Evolutionary conservation across 78 protist genomes (phyloP).

Genomic region (Dictyostelium capitatum): DNA sequence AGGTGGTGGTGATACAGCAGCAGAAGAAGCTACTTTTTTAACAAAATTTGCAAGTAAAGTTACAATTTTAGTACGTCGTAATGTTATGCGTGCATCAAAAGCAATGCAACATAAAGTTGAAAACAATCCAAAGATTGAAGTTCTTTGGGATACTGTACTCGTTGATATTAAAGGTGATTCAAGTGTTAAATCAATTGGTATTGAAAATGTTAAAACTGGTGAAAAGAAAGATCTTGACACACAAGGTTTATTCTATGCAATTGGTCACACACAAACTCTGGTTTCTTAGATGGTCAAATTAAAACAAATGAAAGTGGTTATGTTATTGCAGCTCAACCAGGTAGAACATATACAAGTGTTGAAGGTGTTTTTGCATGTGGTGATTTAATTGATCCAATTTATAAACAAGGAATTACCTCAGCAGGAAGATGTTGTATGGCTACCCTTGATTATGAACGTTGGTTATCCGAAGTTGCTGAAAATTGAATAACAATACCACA

Average conservation of each 20-base stretch:
- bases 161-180: constrained; percentile 83
- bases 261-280: constrained; percentile 94
- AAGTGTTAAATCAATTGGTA: background rate
- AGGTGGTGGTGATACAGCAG: constrained; percentile 95
- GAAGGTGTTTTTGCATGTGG: constrained; percentile 95
- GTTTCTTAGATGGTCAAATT: constrained; percentile 81
- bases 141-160: constrained; percentile 79
- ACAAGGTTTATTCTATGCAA: constrained; percentile 92
- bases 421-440: constrained; percentile 96
- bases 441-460: constrained; percentile 91
- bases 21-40: constrained; percentile 92
- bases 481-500: no score
- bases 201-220: constrained; percentile 20
- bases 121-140: constrained; percentile 81
- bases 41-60: constrained; percentile 85
- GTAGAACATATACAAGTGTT: constrained; percentile 83
- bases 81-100: constrained; percentile 89
- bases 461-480: no score
- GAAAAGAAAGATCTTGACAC: constrained; percentile 12
- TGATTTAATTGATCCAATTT: constrained; percentile 91
- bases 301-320: constrained; percentile 89
- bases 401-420: constrained; percentile 95
- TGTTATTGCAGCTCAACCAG: constrained; percentile 75
- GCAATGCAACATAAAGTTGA: constrained; percentile 87
- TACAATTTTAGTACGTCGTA: constrained; percentile 88